Conservation (phyloP, 495 filamentous ascomycete genomes). For the Penicillium chermesinum region DNA sequence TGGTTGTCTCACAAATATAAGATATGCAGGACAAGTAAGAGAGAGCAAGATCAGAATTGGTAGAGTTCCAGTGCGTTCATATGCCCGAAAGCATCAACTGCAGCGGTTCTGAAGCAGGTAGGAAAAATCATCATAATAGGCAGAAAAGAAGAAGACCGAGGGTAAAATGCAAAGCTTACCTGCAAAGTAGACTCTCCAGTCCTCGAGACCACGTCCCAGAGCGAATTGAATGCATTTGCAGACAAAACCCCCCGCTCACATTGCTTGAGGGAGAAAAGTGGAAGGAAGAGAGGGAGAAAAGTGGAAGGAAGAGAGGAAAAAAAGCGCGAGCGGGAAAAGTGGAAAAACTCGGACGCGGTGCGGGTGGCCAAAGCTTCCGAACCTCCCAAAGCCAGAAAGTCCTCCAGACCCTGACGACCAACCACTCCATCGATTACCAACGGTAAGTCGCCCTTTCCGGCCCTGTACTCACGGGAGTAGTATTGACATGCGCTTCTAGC, state of each 20-base stretch:
- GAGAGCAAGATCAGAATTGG: constrained; percentile 9
- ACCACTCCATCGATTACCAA: constrained; percentile 2
- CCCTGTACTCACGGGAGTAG: constrained; percentile 1
- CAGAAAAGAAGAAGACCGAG: constrained; percentile 4
- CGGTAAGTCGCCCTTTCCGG: not conserved
- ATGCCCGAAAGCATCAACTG: constrained; percentile 66
- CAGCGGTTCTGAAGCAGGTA: constrained; percentile 78
- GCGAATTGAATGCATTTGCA: constrained; percentile 36
- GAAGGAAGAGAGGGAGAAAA: too few species aligned
- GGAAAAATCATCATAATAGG: constrained; percentile 46
- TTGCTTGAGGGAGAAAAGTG: constrained; percentile 14
- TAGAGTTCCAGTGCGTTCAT: constrained; percentile 38
- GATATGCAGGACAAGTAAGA: not conserved
- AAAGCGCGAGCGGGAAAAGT: constrained; percentile 12
- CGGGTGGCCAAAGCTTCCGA: constrained; percentile 35
- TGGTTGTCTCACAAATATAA: not conserved
- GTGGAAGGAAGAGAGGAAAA: constrained; percentile 13
- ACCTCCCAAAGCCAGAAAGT: constrained; percentile 14
- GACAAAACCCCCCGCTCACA: constrained; percentile 14
- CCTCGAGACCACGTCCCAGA: constrained; percentile 27
- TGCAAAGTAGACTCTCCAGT: constrained; percentile 21
- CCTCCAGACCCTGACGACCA: constrained; percentile 5
- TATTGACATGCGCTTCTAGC: not conserved
- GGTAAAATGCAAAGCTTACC: constrained; percentile 30
- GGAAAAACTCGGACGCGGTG: constrained; percentile 20